Conservation (phyloP, 2,329 filamentous ascomycete genomes). For the Penicillium sclerotigenum region DNA sequence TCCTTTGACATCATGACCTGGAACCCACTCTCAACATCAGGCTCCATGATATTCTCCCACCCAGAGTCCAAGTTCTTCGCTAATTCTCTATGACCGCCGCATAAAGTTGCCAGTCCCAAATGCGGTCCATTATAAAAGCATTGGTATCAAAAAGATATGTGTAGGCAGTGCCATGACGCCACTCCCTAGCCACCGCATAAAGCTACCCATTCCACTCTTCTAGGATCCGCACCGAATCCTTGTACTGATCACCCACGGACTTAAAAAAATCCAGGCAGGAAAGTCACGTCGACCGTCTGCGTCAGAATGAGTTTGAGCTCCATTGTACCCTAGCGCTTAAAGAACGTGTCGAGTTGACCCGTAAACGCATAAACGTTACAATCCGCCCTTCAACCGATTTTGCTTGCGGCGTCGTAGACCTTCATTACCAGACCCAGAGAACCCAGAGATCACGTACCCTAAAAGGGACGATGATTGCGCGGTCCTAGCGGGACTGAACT, state of each 20-base stretch:
- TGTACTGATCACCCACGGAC: constrained; percentile 27
- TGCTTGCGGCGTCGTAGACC: constrained; percentile 25
- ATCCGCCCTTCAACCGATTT: constrained; percentile 32
- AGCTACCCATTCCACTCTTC: constrained; percentile 37
- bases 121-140: constrained; percentile 38
- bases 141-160: constrained; percentile 42
- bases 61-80: constrained; percentile 30
- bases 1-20: constrained; percentile 33
- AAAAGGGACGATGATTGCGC: constrained; percentile 38
- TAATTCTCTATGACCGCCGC: constrained; percentile 35
- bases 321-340: constrained; percentile 26
- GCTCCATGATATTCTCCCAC: constrained; percentile 38
- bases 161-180: constrained; percentile 36
- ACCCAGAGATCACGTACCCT: too few species aligned
- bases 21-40: constrained; percentile 32
- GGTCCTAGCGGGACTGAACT: constrained; percentile 26
- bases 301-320: constrained; percentile 39
- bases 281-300: constrained; percentile 40
- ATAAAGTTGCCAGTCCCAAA: constrained; percentile 40
- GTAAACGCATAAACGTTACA: constrained; percentile 36
- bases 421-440: constrained; percentile 29
- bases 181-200: constrained; percentile 28
- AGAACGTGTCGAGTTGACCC: constrained; percentile 31
- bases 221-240: constrained; percentile 33
- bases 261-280: constrained; percentile 39